Evolutionary conservation across 2,329 filamentous ascomycete species (phyloP), one percentile per base, ranked within the genome.

Genomic region (Graphilbum ipis-grandicollis): DNA sequence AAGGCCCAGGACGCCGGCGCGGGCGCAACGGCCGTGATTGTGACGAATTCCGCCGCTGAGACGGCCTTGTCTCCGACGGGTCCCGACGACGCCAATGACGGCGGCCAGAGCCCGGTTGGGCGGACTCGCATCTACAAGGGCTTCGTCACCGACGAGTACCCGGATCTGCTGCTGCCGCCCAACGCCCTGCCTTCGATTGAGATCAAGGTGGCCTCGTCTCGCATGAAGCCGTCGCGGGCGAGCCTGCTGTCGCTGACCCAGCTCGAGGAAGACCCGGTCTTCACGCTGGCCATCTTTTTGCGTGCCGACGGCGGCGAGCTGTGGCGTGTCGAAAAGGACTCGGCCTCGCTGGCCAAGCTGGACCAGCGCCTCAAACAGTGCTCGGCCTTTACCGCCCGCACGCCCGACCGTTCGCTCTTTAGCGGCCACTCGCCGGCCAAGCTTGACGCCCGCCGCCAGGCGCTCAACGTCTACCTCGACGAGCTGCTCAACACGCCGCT

Each of bases 251-350:
- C 76, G 2, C 63, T 85, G 10, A 88, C 75, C 35, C 77, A 82
- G 42, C 63, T 80, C 17, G 86, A 94, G 40, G 88, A 93, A 51
- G 86, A 94, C 47, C 84, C 86, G 0, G 88, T 96, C 1, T 94
- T 96, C 50, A 93, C 85, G 0, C 63, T 98, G 37, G 86, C 85
- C 15, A 63, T 98, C 26, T 79, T 84, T 48, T 80, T 80, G 9
- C 75, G 86, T 38, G 77, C 75, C 0, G 75, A 84, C 43, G 63
- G 71, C 3, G 71, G 68, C 38, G 88, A 96, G 53, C 63, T 98
- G 10, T 96, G 90, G 88, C 75, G 88, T 22, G 74, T 93, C 7
- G 90, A 98, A 57, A 98, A 98, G 56, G 84, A 93, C 42, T 80
- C 82, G 4, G 62, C 71, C 13, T 84, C 88, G 21, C 62, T 98